Conservation (phyloP, 495 filamentous ascomycete species). For the Penicillium coffeae region DNA sequence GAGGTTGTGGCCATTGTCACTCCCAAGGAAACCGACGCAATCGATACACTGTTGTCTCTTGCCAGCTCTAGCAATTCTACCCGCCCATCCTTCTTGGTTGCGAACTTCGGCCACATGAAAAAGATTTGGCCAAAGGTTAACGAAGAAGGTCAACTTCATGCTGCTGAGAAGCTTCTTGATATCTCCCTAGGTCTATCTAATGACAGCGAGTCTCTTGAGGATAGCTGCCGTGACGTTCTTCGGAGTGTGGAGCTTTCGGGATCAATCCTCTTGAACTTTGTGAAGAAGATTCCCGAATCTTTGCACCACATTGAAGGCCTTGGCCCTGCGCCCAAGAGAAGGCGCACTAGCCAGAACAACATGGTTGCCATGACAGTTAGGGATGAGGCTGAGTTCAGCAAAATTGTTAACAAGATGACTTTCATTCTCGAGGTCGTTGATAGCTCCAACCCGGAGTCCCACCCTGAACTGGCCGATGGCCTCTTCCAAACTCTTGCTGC, state of each 20-base stretch:
- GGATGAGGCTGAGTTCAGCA: conserved; percentile 53
- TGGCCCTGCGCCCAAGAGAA: conserved; percentile 66
- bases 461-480: conserved; percentile 67
- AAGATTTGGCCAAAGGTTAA: conserved; percentile 69
- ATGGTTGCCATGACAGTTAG: conserved; percentile 39
- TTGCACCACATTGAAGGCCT: conserved; percentile 57
- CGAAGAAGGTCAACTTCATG: conserved; percentile 52
- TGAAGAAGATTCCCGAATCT: conserved; percentile 64
- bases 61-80: conserved; percentile 43
- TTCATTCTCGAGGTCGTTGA: conserved; percentile 88
- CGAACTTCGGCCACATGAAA: conserved; percentile 61
- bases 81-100: conserved; percentile 52
- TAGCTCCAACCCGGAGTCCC: conserved; percentile 63
- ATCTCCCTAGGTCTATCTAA: conserved; percentile 35
- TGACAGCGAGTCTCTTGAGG: conserved; percentile 32
- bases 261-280: conserved; percentile 60
- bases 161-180: conserved; percentile 59
- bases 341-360: conserved; percentile 68
- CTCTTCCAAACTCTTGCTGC: conserved; percentile 82
- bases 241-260: conserved; percentile 65
- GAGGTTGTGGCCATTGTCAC: conserved; percentile 58
- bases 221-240: conserved; percentile 63
- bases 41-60: conserved; percentile 52
- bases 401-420: conserved; percentile 67
- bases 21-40: conserved; percentile 62